These are phyloP conservation scores for Arachnopeziza araneosa DNA, from an alignment of 2,329 filamentous ascomycete genomes.

Conservation along the genomic window DNA sequence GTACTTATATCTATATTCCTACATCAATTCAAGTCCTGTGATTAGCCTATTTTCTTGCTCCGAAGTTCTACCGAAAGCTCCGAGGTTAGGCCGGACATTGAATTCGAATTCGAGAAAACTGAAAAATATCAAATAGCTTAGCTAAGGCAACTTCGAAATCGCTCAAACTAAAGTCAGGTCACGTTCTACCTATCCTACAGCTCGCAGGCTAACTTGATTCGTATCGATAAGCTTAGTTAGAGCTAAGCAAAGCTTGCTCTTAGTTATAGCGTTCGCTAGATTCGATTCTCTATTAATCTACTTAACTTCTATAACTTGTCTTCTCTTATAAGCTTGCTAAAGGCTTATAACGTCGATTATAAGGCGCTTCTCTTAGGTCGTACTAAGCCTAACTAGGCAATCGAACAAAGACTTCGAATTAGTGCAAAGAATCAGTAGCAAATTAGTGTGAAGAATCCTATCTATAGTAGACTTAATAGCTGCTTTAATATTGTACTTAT, in stretches of 20 bases:
- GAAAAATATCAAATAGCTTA: no score
- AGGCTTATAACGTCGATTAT: constrained; percentile 7
- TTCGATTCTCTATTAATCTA: constrained; percentile 7
- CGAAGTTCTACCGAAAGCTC: no score
- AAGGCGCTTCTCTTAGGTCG: constrained; percentile 8
- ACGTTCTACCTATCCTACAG: constrained; percentile 1
- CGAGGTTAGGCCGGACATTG: no score
- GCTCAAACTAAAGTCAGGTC: no score
- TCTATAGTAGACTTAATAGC: background rate
- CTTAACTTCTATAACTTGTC: constrained; percentile 4
- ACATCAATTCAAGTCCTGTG: no score
- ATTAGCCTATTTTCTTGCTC: no score
- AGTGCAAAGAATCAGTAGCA: constrained; percentile 6
- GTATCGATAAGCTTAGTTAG: constrained; percentile 7
- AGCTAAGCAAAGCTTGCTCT: background rate
- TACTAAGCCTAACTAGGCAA: constrained; percentile 7
- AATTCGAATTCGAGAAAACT: no score
- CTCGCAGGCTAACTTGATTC: background rate
- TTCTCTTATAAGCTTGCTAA: constrained; percentile 2
- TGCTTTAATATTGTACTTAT: background rate
- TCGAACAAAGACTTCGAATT: constrained; percentile 2
- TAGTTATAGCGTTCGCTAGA: constrained; percentile 7
- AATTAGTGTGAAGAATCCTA: background rate
- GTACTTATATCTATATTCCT: no score
- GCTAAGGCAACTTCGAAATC: no score